Evolutionary conservation across 148 eudicot species (phyloP).

Genomic region (Polygonum aviculare): DNA sequence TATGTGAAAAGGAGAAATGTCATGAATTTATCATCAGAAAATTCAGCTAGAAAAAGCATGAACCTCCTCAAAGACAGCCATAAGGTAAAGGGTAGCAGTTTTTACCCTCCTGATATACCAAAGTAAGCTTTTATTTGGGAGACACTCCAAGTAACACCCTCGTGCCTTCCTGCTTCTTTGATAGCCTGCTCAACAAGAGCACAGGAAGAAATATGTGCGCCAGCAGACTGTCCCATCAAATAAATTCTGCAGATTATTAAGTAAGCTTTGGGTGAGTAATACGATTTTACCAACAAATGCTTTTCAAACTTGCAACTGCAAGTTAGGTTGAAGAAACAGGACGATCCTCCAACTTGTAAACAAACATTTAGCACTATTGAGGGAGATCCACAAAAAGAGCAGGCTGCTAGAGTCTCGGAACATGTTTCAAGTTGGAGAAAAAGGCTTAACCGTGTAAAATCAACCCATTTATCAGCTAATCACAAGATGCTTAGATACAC

Average conservation of each 20-base stretch:
- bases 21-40: not conserved
- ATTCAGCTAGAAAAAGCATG: not conserved
- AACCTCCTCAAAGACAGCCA: not conserved
- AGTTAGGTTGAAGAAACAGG: not conserved
- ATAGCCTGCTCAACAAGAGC: conserved; percentile 79
- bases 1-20: not conserved
- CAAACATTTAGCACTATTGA: not conserved
- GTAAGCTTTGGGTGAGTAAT: not conserved
- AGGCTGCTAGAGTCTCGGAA: not conserved
- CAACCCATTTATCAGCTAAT: not conserved
- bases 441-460: not conserved
- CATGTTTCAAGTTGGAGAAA: not conserved
- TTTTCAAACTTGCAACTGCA: not conserved
- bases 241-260: conserved; percentile 39
- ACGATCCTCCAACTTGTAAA: not conserved
- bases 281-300: not conserved
- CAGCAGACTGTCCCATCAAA: conserved; percentile 99
- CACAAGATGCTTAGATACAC: not conserved
- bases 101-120: conserved; percentile 97
- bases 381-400: not conserved
- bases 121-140: conserved; percentile 82
- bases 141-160: conserved; percentile 66
- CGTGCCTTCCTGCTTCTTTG: conserved; percentile 52
- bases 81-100: not conserved
- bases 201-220: conserved; percentile 93